These are phyloP conservation scores for Suillus plorans DNA, from an alignment of 768 basidiomycete genomes.

Conservation along the genomic window DNA sequence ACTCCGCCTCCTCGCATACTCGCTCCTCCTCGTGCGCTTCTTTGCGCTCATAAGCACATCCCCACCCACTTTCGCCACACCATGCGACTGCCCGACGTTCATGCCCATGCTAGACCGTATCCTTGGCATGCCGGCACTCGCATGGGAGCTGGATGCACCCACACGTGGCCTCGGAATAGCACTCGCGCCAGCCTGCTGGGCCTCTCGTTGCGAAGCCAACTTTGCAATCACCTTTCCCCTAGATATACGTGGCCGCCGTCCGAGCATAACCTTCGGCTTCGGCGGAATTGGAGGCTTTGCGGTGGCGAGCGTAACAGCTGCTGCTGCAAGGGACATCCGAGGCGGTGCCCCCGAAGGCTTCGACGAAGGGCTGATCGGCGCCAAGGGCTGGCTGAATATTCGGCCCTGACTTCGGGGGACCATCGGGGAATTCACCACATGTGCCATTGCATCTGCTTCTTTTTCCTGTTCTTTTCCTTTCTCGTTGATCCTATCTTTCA, in stretches of 20 bases:
- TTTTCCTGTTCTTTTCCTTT: constrained; percentile 14
- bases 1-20: constrained; percentile 62
- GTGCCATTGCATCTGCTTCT: constrained; percentile 24
- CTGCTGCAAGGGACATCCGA: constrained; percentile 29
- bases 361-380: constrained; percentile 12
- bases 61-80: constrained; percentile 26
- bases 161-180: constrained; percentile 9
- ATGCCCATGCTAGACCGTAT: constrained; percentile 55
- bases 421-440: constrained; percentile 34
- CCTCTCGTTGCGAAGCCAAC: constrained; percentile 68
- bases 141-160: constrained; percentile 15
- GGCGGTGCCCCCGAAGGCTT: constrained; percentile 23
- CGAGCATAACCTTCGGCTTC: constrained; percentile 33
- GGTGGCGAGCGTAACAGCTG: constrained; percentile 25
- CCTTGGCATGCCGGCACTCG: constrained; percentile 24
- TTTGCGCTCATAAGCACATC: constrained; percentile 62
- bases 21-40: constrained; percentile 75
- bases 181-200: constrained; percentile 26
- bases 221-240: constrained; percentile 78
- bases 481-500: constrained; percentile 11
- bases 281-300: constrained; percentile 20
- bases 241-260: constrained; percentile 75
- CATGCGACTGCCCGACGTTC: constrained; percentile 23
- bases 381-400: constrained; percentile 57
- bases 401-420: constrained; percentile 27